Base-by-base conservation (phyloP, 306 rosid genomes). In the Cucumis melo region DNA sequence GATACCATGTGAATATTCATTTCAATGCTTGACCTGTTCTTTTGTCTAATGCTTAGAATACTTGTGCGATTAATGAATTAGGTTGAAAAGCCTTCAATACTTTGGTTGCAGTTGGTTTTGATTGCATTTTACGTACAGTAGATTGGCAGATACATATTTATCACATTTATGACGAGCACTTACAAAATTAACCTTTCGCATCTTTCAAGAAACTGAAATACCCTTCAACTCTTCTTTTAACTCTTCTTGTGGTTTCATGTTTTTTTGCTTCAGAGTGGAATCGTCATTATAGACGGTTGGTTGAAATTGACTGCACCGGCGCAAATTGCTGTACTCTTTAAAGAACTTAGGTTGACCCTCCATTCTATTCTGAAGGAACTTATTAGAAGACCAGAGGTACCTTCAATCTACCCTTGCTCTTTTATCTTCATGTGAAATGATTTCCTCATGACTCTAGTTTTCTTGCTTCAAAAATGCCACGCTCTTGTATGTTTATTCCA, bases 271-370 rank as follows among this genome's bases (percentile, higher is more conserved):
- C 84, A 92, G 97, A 84, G 89, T 32, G 98, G 97, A 57, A 81
- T 82, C 67, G 91, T 91, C 76, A 81, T 75, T 20, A 87, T 93
- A 34, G 98, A 93, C 80, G 98, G 98, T 82, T 93, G 98, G 98
- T 85, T 93, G 81, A 90, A 91, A 86, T 76, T 93, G 87, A 91
- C 66, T 17, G 98, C 98, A 38, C 96, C 98, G 63, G 98, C 98
- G 75, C 98, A 93, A 83, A 89, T 87, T 72, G 98, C 98, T 58
- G 98, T 93, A 77, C 83, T 93, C 81, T 91, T 93, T 85, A 93
- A 90, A 87, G 94, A 93, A 85, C 91, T 93, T 24, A 88, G 98
- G 29, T 74, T 70, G 77, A 87, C 94, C 65, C 94, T 93, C 57
- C 89, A 93, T 83, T 88, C 96, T 74, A 83, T 90, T 85, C 85